Percentiles rank a stretch among this genome's conserved stretches.
These are phyloP conservation scores for Chlamydomonas incerta DNA, from an alignment of 139 green algal species.

Conservation along the genomic window DNA sequence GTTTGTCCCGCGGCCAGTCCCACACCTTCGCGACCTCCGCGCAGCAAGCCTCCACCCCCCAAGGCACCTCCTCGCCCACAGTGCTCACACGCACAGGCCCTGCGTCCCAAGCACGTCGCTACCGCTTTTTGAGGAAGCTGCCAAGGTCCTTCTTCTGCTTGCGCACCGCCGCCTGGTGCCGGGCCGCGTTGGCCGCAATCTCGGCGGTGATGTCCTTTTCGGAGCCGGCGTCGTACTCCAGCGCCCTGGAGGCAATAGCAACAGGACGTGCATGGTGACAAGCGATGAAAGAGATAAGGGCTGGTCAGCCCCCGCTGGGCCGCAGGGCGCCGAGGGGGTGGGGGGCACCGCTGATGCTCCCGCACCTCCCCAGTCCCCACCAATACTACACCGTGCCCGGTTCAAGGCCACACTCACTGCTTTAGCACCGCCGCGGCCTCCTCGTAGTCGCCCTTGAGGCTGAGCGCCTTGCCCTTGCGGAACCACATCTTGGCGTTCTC, in stretches of 20 bases:
- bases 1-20: too few relatives aligned
- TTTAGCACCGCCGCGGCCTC: slow-evolving; percentile 63
- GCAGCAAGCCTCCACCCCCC: too few relatives aligned
- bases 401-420: too few relatives aligned
- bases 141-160: slow-evolving; percentile 67
- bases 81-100: background rate
- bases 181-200: slow-evolving; percentile 51
- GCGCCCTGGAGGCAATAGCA: too few relatives aligned
- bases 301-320: too few relatives aligned
- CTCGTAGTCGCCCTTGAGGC: slow-evolving; percentile 69
- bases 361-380: too few relatives aligned
- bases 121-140: slow-evolving; percentile 68
- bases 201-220: slow-evolving; percentile 58
- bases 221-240: slow-evolving; percentile 41
- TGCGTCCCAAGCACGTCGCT: background rate
- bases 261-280: too few relatives aligned
- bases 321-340: too few relatives aligned
- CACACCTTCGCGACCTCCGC: too few relatives aligned
- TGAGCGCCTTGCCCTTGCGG: slow-evolving; percentile 53
- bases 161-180: slow-evolving; percentile 52
- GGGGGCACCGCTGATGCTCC: too few relatives aligned
- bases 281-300: too few relatives aligned
- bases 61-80: too few relatives aligned
- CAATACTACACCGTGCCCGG: background rate
- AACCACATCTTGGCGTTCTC: slow-evolving; percentile 58